phyloP scores from a whole-genome alignment of 495 filamentous ascomycete genomes.

The Xylaria flabelliformis region DNA sequence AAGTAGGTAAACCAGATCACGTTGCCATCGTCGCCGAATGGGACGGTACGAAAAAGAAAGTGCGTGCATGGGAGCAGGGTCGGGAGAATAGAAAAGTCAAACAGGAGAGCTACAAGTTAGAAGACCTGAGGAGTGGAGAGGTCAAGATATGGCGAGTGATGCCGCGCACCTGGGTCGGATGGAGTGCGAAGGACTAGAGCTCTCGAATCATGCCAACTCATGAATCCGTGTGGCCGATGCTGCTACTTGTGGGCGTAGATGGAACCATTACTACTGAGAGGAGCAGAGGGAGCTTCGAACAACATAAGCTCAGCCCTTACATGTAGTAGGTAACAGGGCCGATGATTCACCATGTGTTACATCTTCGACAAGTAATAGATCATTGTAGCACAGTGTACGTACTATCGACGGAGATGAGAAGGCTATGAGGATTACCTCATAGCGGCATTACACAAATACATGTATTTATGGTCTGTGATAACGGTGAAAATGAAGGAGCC shows the following conservation, averaged over 20 bases:
- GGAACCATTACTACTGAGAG: conserved; percentile 19
- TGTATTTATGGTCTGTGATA: not conserved
- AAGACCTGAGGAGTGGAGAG: conserved; percentile 90
- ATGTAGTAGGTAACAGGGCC: conserved; percentile 9
- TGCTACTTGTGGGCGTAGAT: conserved; percentile 21
- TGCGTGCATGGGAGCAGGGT: conserved; percentile 93
- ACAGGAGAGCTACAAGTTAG: conserved; percentile 90
- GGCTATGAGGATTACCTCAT: not conserved
- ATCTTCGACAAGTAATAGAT: conserved; percentile 17
- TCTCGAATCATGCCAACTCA: conserved; percentile 26
- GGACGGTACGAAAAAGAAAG: conserved; percentile 99
- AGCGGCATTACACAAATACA: not conserved
- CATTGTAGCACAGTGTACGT: conserved; percentile 8
- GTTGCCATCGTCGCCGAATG: conserved; percentile 97
- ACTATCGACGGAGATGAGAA: not conserved
- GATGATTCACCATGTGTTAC: conserved; percentile 10
- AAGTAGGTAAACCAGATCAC: conserved; percentile 92
- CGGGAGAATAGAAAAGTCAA: conserved; percentile 94
- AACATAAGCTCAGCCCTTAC: conserved; percentile 19
- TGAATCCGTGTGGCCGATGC: conserved; percentile 23
- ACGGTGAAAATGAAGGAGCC: not conserved
- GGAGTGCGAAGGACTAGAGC: conserved; percentile 58
- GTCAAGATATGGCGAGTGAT: conserved; percentile 98
- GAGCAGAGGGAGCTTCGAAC: conserved; percentile 14
- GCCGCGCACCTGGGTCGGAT: conserved; percentile 89